Evolutionary conservation across 1,284 basidiomycete genomes (phyloP).

Genomic region (Tilletia caries): DNA sequence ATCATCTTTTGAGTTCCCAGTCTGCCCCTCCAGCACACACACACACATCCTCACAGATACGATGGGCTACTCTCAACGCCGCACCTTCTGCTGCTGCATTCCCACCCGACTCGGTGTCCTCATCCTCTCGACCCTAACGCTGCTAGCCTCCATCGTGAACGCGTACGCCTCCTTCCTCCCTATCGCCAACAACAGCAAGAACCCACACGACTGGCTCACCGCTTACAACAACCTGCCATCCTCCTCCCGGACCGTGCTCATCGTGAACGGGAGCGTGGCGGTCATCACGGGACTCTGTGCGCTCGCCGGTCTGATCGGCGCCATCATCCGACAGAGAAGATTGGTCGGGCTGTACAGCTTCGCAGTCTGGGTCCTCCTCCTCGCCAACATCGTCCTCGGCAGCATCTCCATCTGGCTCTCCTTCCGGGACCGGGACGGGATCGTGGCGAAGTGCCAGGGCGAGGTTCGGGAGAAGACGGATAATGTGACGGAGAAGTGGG

Average conservation of each 20-base stretch:
- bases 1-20: background rate
- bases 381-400: background rate
- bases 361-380: background rate
- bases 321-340: background rate
- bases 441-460: too few relatives aligned
- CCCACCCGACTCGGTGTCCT: slow-evolving; percentile 2
- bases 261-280: background rate
- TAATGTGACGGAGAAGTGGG: too few relatives aligned
- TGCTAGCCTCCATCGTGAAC: background rate
- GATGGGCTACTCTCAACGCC: background rate
- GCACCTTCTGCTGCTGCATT: slow-evolving; percentile 12
- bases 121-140: background rate
- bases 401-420: background rate
- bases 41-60: too few relatives aligned
- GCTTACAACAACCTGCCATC: too few relatives aligned
- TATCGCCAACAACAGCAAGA: background rate
- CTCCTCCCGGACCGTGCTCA: background rate
- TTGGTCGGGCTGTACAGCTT: slow-evolving; percentile 6
- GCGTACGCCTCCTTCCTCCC: background rate
- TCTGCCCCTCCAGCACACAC: background rate
- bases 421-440: background rate
- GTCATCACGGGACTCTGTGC: background rate
- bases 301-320: slow-evolving; percentile 2
- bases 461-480: too few relatives aligned
- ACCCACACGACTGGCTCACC: background rate